Percentiles rank a stretch among this genome's conserved stretches.
Evolutionary conservation across 345 rosid genomes (phyloP).

Genomic region (Eucalyptus cloeziana): DNA sequence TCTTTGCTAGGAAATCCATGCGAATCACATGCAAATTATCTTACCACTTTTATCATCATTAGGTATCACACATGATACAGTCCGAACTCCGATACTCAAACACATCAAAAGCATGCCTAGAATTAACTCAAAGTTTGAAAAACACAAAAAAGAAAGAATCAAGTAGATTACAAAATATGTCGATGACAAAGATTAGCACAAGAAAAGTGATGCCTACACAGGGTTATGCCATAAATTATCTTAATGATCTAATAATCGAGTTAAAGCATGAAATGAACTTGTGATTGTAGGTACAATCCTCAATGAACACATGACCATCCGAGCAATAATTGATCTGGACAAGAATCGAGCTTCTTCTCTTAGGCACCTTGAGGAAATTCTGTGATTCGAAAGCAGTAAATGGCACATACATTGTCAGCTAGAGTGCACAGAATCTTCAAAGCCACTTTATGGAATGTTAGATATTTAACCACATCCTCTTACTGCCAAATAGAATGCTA

Average conservation of each 20-base stretch:
- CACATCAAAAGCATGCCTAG: background rate
- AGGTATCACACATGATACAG: background rate
- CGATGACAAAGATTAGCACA: background rate
- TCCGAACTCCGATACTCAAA: accelerated
- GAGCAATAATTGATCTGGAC: too few relatives aligned
- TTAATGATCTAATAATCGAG: background rate
- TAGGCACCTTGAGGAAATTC: too few relatives aligned
- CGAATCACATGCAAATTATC: background rate
- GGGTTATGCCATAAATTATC: background rate
- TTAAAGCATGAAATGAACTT: background rate
- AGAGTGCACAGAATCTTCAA: too few relatives aligned
- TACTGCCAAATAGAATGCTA: too few relatives aligned
- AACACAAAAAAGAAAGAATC: background rate
- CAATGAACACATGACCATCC: background rate
- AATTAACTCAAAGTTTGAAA: background rate
- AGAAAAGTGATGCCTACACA: background rate
- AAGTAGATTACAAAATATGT: background rate
- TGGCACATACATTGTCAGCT: too few relatives aligned
- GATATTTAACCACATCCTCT: too few relatives aligned
- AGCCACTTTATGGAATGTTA: too few relatives aligned
- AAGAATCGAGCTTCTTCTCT: too few relatives aligned
- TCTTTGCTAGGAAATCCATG: background rate
- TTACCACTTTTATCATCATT: background rate
- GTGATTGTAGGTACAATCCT: background rate
- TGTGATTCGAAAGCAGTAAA: too few relatives aligned